Conservation (phyloP, 1,139 yeast genomes). For the Nakaseomyces nivariensis region DNA sequence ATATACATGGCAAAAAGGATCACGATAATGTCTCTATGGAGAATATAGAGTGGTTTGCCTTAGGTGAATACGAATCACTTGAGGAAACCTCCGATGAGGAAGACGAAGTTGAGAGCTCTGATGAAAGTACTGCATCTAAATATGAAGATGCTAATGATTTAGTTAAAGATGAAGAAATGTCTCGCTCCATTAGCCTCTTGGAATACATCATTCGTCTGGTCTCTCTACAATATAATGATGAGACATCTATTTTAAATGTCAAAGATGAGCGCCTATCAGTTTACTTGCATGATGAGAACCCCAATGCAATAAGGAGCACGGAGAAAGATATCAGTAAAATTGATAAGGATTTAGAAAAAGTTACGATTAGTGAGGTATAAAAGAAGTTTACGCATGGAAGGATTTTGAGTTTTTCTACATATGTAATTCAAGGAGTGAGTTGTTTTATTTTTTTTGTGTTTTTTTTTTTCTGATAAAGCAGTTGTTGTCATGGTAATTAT, state of each 20-base stretch:
- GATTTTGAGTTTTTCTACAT: too few species aligned
- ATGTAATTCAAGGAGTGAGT: too few species aligned
- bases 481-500: too few species aligned
- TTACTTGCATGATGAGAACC: slow-evolving; percentile 52
- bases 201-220: slow-evolving; percentile 58
- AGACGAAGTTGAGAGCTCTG: slow-evolving; percentile 18
- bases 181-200: slow-evolving; percentile 42
- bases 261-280: slow-evolving; percentile 59
- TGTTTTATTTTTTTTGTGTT: too few species aligned
- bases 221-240: slow-evolving; percentile 56
- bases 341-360: slow-evolving; percentile 10
- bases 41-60: slow-evolving; percentile 28
- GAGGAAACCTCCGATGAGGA: slow-evolving; percentile 13
- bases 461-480: too few species aligned
- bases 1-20: slow-evolving; percentile 10
- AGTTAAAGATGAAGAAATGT: slow-evolving; percentile 19
- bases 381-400: not conserved
- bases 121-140: slow-evolving; percentile 19
- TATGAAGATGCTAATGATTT: slow-evolving; percentile 11
- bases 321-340: slow-evolving; percentile 12
- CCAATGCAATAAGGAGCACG: slow-evolving; percentile 15
- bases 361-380: slow-evolving; percentile 5
- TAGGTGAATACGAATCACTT: slow-evolving; percentile 28
- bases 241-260: slow-evolving; percentile 42
- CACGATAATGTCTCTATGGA: slow-evolving; percentile 14